A percentile compares a stretch with the other conserved stretches of the same genome.
Conservation (phyloP, 2,329 filamentous ascomycete species). For the Lasiodiplodia gonubiensis region DNA sequence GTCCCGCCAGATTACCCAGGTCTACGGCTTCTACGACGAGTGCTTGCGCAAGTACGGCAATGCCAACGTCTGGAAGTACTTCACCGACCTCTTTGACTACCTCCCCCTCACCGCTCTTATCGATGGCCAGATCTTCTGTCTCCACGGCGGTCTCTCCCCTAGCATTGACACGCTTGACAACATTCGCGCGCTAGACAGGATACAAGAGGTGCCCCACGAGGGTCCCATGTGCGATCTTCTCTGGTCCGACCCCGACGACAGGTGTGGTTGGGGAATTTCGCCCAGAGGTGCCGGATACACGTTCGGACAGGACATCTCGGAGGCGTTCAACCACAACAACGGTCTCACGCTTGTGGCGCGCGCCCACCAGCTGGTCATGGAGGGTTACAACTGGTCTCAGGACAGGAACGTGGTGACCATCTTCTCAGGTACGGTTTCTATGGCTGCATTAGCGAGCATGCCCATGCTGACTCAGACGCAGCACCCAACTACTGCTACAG, state of each 20-base stretch:
- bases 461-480: slow-evolving; percentile 43
- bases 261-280: slow-evolving; percentile 94
- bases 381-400: slow-evolving; percentile 99
- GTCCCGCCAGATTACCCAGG: slow-evolving; percentile 77
- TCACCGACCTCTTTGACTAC: slow-evolving; percentile 79
- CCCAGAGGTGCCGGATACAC: slow-evolving; percentile 94
- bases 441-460: not conserved
- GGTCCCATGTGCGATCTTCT: slow-evolving; percentile 78
- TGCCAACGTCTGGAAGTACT: slow-evolving; percentile 79
- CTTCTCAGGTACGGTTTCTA: slow-evolving; percentile 69
- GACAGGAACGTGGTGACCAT: slow-evolving; percentile 98
- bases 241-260: slow-evolving; percentile 91
- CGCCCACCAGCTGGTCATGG: slow-evolving; percentile 98
- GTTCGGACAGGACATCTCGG: slow-evolving; percentile 95
- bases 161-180: slow-evolving; percentile 78
- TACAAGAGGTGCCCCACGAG: slow-evolving; percentile 77
- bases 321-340: slow-evolving; percentile 99
- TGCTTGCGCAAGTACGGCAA: slow-evolving; percentile 79
- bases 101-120: slow-evolving; percentile 75
- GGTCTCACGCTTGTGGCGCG: slow-evolving; percentile 92
- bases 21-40: slow-evolving; percentile 80
- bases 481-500: slow-evolving; percentile 87
- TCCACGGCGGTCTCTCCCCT: slow-evolving; percentile 73
- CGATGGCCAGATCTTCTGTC: slow-evolving; percentile 74
- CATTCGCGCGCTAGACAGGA: slow-evolving; percentile 57